Conservation (phyloP, 306 rosid genomes). For the Corylus avellana region DNA sequence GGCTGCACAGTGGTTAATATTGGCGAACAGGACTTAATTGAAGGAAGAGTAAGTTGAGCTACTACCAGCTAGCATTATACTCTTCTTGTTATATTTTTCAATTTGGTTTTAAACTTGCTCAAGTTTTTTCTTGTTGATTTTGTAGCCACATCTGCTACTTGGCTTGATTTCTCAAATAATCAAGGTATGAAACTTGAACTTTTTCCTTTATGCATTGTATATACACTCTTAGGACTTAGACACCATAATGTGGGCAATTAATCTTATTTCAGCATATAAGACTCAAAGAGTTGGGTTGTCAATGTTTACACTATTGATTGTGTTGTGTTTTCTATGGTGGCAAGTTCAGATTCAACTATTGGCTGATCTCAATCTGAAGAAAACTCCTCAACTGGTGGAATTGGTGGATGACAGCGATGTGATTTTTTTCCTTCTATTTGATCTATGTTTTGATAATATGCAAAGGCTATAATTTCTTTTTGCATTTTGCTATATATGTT, state of each 20-base stretch:
- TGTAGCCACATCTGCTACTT: slow-evolving; percentile 87
- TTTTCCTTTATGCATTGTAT: slow-evolving; percentile 8
- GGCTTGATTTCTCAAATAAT: slow-evolving; percentile 96
- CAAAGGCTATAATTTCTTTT: slow-evolving; percentile 18
- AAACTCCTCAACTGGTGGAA: slow-evolving; percentile 98
- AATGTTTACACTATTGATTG: slow-evolving; percentile 18
- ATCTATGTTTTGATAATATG: slow-evolving; percentile 11
- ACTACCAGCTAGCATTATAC: slow-evolving; percentile 12
- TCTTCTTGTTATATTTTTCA: slow-evolving; percentile 17
- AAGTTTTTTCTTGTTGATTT: slow-evolving; percentile 25
- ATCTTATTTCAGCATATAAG: slow-evolving; percentile 13
- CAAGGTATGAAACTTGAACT: slow-evolving; percentile 59
- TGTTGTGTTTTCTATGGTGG: slow-evolving; percentile 37
- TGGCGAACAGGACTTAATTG: slow-evolving; percentile 89
- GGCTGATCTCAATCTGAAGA: slow-evolving; percentile 96
- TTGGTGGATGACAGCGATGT: slow-evolving; percentile 95
- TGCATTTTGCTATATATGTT: background rate
- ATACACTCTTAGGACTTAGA: slow-evolving; percentile 10
- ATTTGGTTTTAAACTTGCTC: slow-evolving; percentile 16
- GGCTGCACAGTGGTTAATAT: slow-evolving; percentile 99
- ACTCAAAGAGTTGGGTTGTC: slow-evolving; percentile 12
- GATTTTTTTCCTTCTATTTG: slow-evolving; percentile 12
- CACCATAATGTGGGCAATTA: slow-evolving; percentile 14
- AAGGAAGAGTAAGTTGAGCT: slow-evolving; percentile 81
- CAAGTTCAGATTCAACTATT: slow-evolving; percentile 79